A percentile compares a stretch with the other conserved stretches of the same genome.
phyloP scores from a whole-genome alignment of 1,284 basidiomycete species.

The Porodaedalea pini region DNA sequence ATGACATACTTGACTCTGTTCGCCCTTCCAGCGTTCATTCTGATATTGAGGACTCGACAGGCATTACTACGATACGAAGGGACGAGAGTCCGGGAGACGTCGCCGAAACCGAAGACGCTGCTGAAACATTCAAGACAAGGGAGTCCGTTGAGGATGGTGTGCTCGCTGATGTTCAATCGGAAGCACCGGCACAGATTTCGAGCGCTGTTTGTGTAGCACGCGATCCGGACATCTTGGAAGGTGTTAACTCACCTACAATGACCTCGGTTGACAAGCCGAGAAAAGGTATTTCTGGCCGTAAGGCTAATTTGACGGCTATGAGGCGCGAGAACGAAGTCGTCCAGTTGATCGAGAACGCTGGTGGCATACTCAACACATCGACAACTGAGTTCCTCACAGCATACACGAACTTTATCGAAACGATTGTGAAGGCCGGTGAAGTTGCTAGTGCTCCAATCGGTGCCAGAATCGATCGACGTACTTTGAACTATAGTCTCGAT shows the following conservation, averaged over 20 bases:
- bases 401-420: slow-evolving; percentile 56
- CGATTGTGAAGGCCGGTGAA: slow-evolving; percentile 53
- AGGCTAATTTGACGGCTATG: slow-evolving; percentile 66
- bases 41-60: no score
- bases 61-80: no score
- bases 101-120: no score
- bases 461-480: slow-evolving; percentile 69
- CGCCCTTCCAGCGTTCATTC: neutral
- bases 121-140: no score
- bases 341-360: slow-evolving; percentile 55
- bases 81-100: no score
- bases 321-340: slow-evolving; percentile 75
- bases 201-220: neutral
- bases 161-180: no score
- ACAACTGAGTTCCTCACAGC: slow-evolving; percentile 65
- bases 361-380: slow-evolving; percentile 62
- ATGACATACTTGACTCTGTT: neutral
- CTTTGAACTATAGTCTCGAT: slow-evolving; percentile 54
- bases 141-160: no score
- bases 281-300: slow-evolving; percentile 27
- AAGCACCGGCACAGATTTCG: no score
- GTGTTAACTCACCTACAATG: neutral
- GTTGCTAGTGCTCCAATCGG: slow-evolving; percentile 64
- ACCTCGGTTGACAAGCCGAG: slow-evolving; percentile 15
- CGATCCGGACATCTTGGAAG: neutral